Evolutionary conservation across 768 basidiomycete genomes (phyloP), one percentile per base, ranked within the genome.

Genomic region (Chalciporus piperatus): DNA sequence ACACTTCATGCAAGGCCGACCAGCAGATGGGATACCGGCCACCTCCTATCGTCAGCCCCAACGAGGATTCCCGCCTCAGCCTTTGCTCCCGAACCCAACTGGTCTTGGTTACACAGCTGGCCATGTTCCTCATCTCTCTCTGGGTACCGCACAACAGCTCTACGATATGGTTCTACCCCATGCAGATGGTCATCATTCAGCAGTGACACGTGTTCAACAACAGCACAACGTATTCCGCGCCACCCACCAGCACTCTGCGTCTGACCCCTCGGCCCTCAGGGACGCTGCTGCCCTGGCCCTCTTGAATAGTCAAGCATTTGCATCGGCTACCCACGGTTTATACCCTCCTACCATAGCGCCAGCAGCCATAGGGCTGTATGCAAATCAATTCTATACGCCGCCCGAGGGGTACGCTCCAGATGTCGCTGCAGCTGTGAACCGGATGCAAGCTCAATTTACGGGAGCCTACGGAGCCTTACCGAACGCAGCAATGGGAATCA

Each of bases 241-340:
- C 23, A 81, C 79, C 22, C 89, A 92, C 66, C 89, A 91, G 56
- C 89, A 92, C 68, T 91, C 89, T 32, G 80, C 87, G 4, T 90
- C 89, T 2, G 89, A 92, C 63, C 89, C 89, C 4, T 86, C 88
- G 30, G 78, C 83, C 9, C 74, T 90, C 35, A 81, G 89, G 43
- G 89, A 91, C 59, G 83, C 81, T 35, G 76, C 83, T 30, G 67
- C 83, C n/a, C 68, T 89, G 42, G 81, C 85, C 28, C 62, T 89
- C 53, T 70, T 90, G 59, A 80, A 74, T 59, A 76, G 67, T 50
- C 81, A 78, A 59, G 74, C 76, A 6, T 88, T 86, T 63, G 60
- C 67, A 11, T 57, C 69, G 20, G 66, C 74, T 41, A 76, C 76
- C 19, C 79, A 74, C 25, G 67, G 66, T 42, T 77, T 87, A 73